Evolutionary conservation across 73 alveolate species (phyloP).

Genomic region (Paramecium primaurelia): DNA sequence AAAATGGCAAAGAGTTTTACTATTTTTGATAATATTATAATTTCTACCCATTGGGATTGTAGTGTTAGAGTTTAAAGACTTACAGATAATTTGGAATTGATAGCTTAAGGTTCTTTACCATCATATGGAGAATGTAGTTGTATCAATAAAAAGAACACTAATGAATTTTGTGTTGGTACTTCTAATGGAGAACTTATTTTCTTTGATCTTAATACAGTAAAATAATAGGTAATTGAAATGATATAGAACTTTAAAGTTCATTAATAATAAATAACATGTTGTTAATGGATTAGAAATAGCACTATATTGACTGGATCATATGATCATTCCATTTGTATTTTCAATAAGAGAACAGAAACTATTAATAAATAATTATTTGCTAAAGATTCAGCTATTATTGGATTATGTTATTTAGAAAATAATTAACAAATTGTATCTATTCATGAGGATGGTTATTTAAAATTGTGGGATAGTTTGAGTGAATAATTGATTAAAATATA

Average conservation of each 20-base stretch:
- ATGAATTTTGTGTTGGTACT: constrained; percentile 25
- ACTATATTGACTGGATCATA: constrained; percentile 12
- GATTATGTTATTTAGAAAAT: neutral
- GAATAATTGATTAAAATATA: neutral
- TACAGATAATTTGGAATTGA: neutral
- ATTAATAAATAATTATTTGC: neutral
- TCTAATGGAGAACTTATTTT: neutral
- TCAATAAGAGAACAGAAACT: neutral
- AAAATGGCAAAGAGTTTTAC: constrained; percentile 23
- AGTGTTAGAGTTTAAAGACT: neutral
- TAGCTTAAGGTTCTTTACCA: neutral
- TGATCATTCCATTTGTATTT: constrained; percentile 15
- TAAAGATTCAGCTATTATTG: neutral
- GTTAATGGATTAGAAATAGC: neutral
- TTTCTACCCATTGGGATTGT: constrained; percentile 14
- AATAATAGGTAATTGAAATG: neutral
- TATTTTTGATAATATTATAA: neutral
- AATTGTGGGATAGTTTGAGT: constrained; percentile 27
- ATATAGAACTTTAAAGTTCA: neutral
- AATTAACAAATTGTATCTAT: neutral
- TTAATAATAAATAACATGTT: neutral
- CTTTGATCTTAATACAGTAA: neutral
- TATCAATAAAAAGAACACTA: neutral
- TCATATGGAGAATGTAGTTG: constrained; percentile 31
- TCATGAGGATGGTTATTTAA: constrained; percentile 40